Conservation (phyloP, 1,139 yeast genomes). For the Suhomyces coccinellae region DNA sequence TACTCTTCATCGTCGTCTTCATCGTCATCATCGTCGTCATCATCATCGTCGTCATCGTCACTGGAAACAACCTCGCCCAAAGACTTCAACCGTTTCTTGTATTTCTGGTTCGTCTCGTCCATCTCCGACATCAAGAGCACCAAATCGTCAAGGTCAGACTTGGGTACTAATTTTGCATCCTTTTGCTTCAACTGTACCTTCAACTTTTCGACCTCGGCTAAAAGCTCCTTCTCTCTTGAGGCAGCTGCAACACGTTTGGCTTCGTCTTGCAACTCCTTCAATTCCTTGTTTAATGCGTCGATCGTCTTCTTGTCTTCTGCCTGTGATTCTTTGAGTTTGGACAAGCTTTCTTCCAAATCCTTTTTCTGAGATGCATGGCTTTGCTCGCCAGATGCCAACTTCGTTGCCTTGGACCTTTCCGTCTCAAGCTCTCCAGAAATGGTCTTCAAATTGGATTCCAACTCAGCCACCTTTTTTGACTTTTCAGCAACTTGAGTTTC, state of each 20-base stretch:
- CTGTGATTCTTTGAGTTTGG: not conserved
- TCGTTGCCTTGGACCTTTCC: not conserved
- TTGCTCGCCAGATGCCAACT: not conserved
- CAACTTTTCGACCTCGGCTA: constrained; percentile 8
- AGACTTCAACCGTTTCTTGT: constrained; percentile 51
- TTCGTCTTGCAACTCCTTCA: not conserved
- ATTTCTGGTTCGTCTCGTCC: constrained; percentile 65
- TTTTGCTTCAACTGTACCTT: constrained; percentile 16
- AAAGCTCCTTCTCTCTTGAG: not conserved
- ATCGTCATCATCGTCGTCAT: constrained; percentile 24
- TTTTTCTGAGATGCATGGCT: not conserved
- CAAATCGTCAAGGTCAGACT: constrained; percentile 70
- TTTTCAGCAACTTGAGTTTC: not conserved
- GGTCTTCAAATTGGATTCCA: not conserved
- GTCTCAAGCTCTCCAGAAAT: not conserved
- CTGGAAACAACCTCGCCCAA: constrained; percentile 52
- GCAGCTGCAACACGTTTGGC: not conserved
- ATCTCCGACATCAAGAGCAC: constrained; percentile 72
- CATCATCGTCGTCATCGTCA: constrained; percentile 45
- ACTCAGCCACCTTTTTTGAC: not conserved
- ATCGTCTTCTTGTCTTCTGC: not conserved
- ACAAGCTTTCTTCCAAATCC: not conserved
- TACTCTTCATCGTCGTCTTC: constrained; percentile 11
- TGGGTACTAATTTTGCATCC: constrained; percentile 41
- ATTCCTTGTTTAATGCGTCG: not conserved